Evolutionary conservation across 2,329 filamentous ascomycete genomes (phyloP), one percentile per base, ranked within the genome.

Genomic region (Albifimbria verrucaria): DNA sequence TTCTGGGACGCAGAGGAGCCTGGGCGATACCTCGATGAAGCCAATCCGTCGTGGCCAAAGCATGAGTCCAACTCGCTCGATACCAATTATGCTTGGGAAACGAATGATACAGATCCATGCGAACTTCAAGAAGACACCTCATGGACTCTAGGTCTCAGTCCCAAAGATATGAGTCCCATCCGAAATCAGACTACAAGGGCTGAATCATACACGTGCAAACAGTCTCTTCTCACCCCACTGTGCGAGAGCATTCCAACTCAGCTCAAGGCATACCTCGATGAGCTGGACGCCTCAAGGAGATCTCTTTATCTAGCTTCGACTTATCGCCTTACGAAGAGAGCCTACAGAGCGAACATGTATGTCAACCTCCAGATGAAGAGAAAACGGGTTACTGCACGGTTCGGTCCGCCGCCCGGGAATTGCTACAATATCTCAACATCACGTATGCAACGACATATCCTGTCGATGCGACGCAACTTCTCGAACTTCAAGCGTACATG

Each of bases 401-500:
- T 7, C 32, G 4, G 11, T 5, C 32, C 6, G 4, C 32, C 4
- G 32, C 32, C 5, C 42, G 42, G 7, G 42, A 36, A 10, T 10
- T 32, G 10, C 4, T 48, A 12, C 23, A 48, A 5, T 36, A 48
- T 26, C 46, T 48, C 15, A 12, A 36, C n/a, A 12, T 18, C 24
- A 10, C 10, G 7, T n/a, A 20, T 18, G 9, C 24, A 10, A 11
- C 23, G 12, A 12, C 7, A 4, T 23, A 36, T n/a, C 39, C 36
- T 7, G 44, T 56, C 39, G 41, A 54, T n/a, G 25, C 52, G 18
- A 55, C 51, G 2, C 47, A 57, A 2, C 52, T 59, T n/a, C 10
- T 52, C 2, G 24, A 22, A 12, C 51, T 60, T 2, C 53, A 55
- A 20, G 26, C 49, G 7, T 61, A 49, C 5, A 54, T 62, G 20